Percentiles rank a stretch among this genome's conserved stretches.
These are phyloP conservation scores for Yamadazyma triangularis DNA, from an alignment of 1,139 yeast genomes.

Conservation along the genomic window DNA sequence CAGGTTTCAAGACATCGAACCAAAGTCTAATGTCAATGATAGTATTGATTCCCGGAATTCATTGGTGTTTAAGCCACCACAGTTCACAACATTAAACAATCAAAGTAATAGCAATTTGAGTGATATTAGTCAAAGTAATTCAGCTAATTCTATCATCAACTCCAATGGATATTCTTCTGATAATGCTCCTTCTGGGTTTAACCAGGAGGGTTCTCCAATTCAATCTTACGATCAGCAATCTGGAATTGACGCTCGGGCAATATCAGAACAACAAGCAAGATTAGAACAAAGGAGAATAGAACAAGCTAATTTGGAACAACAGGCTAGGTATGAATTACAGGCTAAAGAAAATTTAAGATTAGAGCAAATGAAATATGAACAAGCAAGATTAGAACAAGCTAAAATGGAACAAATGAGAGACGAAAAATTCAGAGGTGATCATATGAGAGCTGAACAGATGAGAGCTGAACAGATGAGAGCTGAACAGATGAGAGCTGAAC, in stretches of 20 bases:
- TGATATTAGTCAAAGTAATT: slow-evolving; percentile 10
- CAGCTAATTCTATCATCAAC: slow-evolving; percentile 12
- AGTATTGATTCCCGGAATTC: slow-evolving; percentile 31
- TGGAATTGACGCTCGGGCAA: slow-evolving; percentile 1
- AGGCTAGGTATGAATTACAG: slow-evolving; percentile 1
- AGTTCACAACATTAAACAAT: slow-evolving; percentile 44
- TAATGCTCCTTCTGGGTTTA: not conserved
- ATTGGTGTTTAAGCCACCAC: slow-evolving; percentile 38
- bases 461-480: slow-evolving; percentile 6
- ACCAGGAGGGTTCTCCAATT: slow-evolving; percentile 1
- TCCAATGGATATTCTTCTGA: not conserved
- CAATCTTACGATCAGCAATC: slow-evolving; percentile 2
- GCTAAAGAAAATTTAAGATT: not conserved
- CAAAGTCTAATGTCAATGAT: slow-evolving; percentile 9
- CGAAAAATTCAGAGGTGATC: slow-evolving; percentile 2
- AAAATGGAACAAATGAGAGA: slow-evolving; percentile 4
- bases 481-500: slow-evolving; percentile 4
- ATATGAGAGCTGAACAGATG: slow-evolving; percentile 2
- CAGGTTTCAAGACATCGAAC: slow-evolving; percentile 9
- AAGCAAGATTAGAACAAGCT: slow-evolving; percentile 6
- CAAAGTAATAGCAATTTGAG: slow-evolving; percentile 36
- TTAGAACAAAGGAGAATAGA: slow-evolving; percentile 5
- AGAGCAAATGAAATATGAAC: not conserved
- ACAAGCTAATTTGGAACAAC: slow-evolving; percentile 5
- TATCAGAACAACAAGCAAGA: slow-evolving; percentile 6